Conservation (phyloP, 495 filamentous ascomycete species). For the Aspergillus taichungensis region DNA sequence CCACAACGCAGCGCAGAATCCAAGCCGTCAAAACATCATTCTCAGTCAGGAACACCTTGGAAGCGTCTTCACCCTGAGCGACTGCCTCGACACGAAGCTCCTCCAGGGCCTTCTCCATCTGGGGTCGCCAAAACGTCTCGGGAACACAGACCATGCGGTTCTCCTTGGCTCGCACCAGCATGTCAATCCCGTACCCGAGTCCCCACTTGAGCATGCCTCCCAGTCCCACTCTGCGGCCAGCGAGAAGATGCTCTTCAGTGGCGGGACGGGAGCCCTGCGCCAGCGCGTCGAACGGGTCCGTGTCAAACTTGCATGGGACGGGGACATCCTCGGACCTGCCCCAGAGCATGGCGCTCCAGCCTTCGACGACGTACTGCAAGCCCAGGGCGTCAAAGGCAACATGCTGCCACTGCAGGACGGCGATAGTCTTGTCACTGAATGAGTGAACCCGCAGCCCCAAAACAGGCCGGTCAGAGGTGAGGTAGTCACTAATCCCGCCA, state of each 20-base stretch:
- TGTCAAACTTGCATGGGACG: conserved; percentile 6
- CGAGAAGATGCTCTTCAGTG: conserved; percentile 4
- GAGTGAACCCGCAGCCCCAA: conserved; percentile 39
- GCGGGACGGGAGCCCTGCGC: conserved; percentile 4
- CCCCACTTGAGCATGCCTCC: conserved; percentile 15
- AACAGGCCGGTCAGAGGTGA: conserved; percentile 36
- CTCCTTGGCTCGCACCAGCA: conserved; percentile 15
- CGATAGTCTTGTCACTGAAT: conserved; percentile 42
- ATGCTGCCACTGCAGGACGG: conserved; percentile 25
- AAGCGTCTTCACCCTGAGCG: conserved; percentile 8
- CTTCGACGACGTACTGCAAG: conserved; percentile 15
- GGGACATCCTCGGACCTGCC: conserved; percentile 6
- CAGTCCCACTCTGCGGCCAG: conserved; percentile 5
- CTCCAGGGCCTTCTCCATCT: conserved; percentile 10
- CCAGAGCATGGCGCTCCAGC: conserved; percentile 17
- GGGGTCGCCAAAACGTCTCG: conserved; percentile 13
- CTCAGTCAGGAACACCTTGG: conserved; percentile 17
- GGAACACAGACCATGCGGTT: conserved; percentile 19
- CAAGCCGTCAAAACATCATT: conserved; percentile 17
- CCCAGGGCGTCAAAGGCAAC: conserved; percentile 18
- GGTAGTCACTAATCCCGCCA: conserved; percentile 29
- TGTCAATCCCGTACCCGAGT: conserved; percentile 16
- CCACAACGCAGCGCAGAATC: conserved; percentile 15
- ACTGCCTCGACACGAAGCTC: conserved; percentile 12
- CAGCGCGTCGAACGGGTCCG: conserved; percentile 11